phyloP scores from a whole-genome alignment of 2,329 filamentous ascomycete genomes.

The Trichoderma endophyticum region DNA sequence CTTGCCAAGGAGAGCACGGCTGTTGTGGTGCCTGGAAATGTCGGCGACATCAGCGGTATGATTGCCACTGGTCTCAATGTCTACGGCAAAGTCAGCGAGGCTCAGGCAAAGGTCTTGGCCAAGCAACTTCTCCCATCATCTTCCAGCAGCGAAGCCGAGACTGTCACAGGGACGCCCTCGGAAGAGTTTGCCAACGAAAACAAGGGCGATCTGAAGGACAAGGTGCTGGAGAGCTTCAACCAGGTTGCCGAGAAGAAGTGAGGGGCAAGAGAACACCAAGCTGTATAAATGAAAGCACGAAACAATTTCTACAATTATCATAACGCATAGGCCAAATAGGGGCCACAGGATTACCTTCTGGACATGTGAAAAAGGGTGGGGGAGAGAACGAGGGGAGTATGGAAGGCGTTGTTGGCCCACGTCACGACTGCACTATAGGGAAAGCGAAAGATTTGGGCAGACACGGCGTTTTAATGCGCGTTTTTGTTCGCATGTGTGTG shows the following conservation, averaged over 20 bases:
- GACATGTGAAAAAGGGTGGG: background rate
- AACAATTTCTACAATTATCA: background rate
- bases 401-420: conserved; percentile 9
- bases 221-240: conserved; percentile 41
- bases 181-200: conserved; percentile 20
- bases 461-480: background rate
- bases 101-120: conserved; percentile 67
- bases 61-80: conserved; percentile 94
- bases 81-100: conserved; percentile 86
- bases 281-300: background rate
- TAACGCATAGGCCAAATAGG: background rate
- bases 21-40: conserved; percentile 92
- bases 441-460: conserved; percentile 10
- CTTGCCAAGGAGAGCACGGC: conserved; percentile 94
- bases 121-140: conserved; percentile 43
- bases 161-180: background rate
- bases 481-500: background rate
- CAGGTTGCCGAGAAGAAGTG: conserved; percentile 34
- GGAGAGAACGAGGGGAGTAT: background rate
- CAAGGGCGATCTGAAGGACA: conserved; percentile 36
- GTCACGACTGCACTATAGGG: conserved; percentile 1
- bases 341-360: background rate
- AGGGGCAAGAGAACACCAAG: background rate
- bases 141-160: conserved; percentile 18
- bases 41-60: conserved; percentile 94